These are phyloP conservation scores for Ormosia emarginata DNA, from an alignment of 306 rosid genomes.

Conservation along the genomic window DNA sequence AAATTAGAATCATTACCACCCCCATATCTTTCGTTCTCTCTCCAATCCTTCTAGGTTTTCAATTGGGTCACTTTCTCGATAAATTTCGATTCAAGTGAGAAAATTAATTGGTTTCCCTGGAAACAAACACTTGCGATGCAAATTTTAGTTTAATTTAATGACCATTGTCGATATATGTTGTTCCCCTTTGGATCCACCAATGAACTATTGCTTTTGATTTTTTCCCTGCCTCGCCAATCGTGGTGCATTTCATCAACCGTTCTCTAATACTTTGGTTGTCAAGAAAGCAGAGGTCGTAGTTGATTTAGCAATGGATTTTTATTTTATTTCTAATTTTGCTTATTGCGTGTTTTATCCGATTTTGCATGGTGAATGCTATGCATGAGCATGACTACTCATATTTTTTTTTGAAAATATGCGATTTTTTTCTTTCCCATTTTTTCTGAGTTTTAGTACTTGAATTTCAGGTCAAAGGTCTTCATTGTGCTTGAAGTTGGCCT, in stretches of 20 bases:
- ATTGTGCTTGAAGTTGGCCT: slow-evolving; percentile 63
- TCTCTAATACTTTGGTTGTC: neutral
- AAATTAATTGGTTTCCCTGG: neutral
- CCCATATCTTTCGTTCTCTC: too few relatives aligned
- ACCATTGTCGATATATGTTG: too few relatives aligned
- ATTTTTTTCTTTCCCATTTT: neutral
- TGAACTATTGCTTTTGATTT: slow-evolving; percentile 49
- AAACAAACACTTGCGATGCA: slow-evolving; percentile 28
- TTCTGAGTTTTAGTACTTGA: slow-evolving; percentile 10
- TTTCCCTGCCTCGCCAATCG: slow-evolving; percentile 84
- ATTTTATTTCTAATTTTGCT: neutral
- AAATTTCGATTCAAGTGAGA: too few relatives aligned
- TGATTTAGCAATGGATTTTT: neutral
- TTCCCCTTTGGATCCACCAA: slow-evolving; percentile 38
- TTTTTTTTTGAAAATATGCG: neutral
- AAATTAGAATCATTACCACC: too few relatives aligned
- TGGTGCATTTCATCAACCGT: slow-evolving; percentile 34
- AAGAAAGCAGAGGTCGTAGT: neutral
- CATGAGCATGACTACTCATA: neutral
- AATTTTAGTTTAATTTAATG: too few relatives aligned
- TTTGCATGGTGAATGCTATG: slow-evolving; percentile 7
- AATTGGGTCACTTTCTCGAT: too few relatives aligned
- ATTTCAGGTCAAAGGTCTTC: slow-evolving; percentile 83
- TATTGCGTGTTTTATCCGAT: neutral
- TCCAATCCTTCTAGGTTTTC: too few relatives aligned